Evolutionary conservation across 2,329 filamentous ascomycete genomes (phyloP), one percentile per base, ranked within the genome.

Genomic region (Xylaria sp.): DNA sequence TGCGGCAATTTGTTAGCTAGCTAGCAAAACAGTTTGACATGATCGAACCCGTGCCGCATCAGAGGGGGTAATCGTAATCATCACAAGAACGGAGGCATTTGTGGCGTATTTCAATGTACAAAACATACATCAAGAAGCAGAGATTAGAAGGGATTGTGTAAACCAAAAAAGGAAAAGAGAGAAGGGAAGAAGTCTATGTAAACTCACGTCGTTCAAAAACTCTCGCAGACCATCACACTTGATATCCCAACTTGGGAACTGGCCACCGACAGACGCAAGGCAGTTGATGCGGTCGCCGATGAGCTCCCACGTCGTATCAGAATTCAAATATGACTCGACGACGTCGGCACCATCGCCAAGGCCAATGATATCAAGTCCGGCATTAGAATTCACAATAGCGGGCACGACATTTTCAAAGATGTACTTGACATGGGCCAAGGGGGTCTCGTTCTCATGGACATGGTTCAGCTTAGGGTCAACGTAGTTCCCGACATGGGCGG

Each of bases 301-400:
- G 20, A 65, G 75, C 2, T 72, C 67, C 85, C 87, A 91, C 77
- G 82, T 85, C 78, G 82, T 83, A 10, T 87, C 77, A 2, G 84
- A 73, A 44, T 89, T 85, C 10, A 96, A 82, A 70, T 91, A 90
- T 15, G 81, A 76, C 34, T 90, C 79, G 0, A 89, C 82, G 1
- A 84, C 81, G 39, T 90, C 85, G 0, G 89, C 90, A 3, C 89
- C 90, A 64, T 92, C 89, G 1, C 91, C 89, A 18, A 96, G 82
- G 0, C 88, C 92, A 57, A 97, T 84, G 39, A 97, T 78, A 76
- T 94, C 90, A 23, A 97, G 76, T 54, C 84, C 85, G 0, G 89
- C 88, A 0, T 84, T 78, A 0, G 81, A 65, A 0, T 81, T 76
- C 0, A 88, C 80, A 6, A 89, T 70, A 9, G 81, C 79, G 0